Base-by-base conservation (phyloP, 371 early-diverging fungal species). In the Mortierella sp. region DNA sequence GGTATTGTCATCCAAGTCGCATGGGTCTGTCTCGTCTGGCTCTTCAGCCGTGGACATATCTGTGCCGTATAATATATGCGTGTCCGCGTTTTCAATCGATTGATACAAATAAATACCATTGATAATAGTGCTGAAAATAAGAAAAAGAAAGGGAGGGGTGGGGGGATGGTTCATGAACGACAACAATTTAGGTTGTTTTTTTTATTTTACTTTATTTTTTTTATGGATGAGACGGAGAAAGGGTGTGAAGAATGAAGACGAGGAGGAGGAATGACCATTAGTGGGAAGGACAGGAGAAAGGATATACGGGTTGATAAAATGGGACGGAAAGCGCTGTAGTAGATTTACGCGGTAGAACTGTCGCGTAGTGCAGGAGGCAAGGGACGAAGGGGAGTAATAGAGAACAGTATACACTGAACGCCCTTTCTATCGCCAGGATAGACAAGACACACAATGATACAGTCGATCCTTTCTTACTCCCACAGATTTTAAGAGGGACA, bases 11-110 rank as follows among this genome's bases (percentile, higher is more conserved):
- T 80, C 4, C 84, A 84, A 42, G 50, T 84, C 52, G 31, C 76
- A 2, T 84, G 84, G 84, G 78, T 84, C n/a, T 73, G 75, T 1
- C 58, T 48, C 52, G 47, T 84, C n/a, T 75, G 81, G 78, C 6
- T 78, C 31, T 70, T 81, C 16, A 84, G 84, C 38, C 75, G 81
- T 4, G 79, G 54, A 55, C 79, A 76, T 2, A 28, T 84, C 13
- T 84, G 84, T 42, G 76, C 58, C n/a, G 48, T 74, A 47, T 80
- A 26, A 65, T n/a, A 5, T 38, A 5, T 38, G 42, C 42, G 42
- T 38, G 42, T 38, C 42, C 42, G 42, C 16, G 50, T 16, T 50
- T 50, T 50, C 1, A 38, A 38, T 38, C 42, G 42, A 50, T 50
- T 16, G 14, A 50, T 50, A 50, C 13, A 70, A 58, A 34, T 38